Conservation (phyloP, 2,329 filamentous ascomycete species). For the Penicillium freii region DNA sequence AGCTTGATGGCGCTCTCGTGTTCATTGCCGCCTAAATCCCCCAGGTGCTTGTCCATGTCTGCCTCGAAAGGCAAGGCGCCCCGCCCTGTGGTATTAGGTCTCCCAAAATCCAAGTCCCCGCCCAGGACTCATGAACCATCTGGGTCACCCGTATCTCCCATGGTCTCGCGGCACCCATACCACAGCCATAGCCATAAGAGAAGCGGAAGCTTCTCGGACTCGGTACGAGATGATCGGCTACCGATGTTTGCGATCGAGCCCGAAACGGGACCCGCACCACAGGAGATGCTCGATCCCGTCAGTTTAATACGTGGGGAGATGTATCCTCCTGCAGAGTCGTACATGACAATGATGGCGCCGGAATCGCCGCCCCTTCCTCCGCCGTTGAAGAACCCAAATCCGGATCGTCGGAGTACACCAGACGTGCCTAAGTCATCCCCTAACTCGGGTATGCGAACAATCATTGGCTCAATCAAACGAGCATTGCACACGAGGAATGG, state of each 20-base stretch:
- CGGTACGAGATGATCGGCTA: constrained; percentile 66
- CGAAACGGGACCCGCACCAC: constrained; percentile 49
- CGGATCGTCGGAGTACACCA: constrained; percentile 32
- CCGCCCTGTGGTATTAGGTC: constrained; percentile 43
- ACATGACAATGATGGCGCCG: constrained; percentile 65
- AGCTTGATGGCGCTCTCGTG: constrained; percentile 61
- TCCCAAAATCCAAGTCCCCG: constrained; percentile 31
- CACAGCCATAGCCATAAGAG: constrained; percentile 67
- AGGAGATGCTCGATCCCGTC: constrained; percentile 69
- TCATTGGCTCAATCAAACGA: constrained; percentile 81
- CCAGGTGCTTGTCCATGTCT: constrained; percentile 39
- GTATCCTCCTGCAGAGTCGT: constrained; percentile 77
- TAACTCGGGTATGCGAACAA: constrained; percentile 72
- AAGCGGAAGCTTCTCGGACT: constrained; percentile 84
- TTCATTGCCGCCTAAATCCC: constrained; percentile 54
- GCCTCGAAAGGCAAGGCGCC: constrained; percentile 36
- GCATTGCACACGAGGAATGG: constrained; percentile 65
- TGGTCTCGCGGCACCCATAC: constrained; percentile 47
- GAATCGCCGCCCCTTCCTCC: constrained; percentile 45
- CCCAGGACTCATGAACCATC: constrained; percentile 24
- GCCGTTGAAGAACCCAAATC: constrained; percentile 23
- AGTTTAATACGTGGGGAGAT: constrained; percentile 85
- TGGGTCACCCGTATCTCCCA: constrained; percentile 27
- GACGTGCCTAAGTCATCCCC: constrained; percentile 30
- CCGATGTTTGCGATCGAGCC: constrained; percentile 51